Percentiles rank a stretch among this genome's conserved stretches.
These are phyloP conservation scores for Ephemerocybe angulata DNA, from an alignment of 768 basidiomycete genomes.

Conservation along the genomic window DNA sequence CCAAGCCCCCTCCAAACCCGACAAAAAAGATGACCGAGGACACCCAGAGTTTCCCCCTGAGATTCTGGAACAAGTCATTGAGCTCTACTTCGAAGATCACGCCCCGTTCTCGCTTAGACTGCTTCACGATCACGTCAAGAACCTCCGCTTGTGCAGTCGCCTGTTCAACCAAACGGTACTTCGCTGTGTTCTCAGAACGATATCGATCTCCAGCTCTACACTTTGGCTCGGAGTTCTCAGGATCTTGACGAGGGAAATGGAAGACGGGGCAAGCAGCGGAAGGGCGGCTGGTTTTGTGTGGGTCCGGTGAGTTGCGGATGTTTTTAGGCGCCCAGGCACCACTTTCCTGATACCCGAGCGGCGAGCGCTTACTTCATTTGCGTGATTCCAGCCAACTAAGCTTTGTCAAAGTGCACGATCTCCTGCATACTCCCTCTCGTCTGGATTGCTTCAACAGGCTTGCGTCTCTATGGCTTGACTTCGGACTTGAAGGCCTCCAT, in stretches of 20 bases:
- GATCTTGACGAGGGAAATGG: neutral
- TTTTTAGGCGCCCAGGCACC: neutral
- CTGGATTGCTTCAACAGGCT: neutral
- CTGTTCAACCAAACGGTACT: neutral
- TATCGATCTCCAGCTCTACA: neutral
- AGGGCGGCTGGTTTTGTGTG: neutral
- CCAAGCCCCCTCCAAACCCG: too few species aligned
- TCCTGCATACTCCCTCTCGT: neutral
- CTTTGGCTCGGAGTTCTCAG: neutral
- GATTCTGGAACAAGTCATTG: conserved; percentile 1
- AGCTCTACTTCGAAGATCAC: neutral
- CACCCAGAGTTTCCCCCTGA: too few species aligned
- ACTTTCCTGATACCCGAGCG: neutral
- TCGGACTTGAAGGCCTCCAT: conserved; percentile 6
- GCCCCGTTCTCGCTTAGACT: neutral
- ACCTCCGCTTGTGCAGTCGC: neutral
- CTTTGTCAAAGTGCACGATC: neutral
- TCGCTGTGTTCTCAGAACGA: neutral
- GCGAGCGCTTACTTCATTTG: neutral
- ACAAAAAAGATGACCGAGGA: too few species aligned
- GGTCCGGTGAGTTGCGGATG: neutral
- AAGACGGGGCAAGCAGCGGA: neutral
- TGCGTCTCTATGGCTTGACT: neutral
- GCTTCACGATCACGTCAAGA: neutral
- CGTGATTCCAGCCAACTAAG: neutral